Evolutionary conservation across 805 yeast genomes (phyloP).

Genomic region (Candida insectorum): DNA sequence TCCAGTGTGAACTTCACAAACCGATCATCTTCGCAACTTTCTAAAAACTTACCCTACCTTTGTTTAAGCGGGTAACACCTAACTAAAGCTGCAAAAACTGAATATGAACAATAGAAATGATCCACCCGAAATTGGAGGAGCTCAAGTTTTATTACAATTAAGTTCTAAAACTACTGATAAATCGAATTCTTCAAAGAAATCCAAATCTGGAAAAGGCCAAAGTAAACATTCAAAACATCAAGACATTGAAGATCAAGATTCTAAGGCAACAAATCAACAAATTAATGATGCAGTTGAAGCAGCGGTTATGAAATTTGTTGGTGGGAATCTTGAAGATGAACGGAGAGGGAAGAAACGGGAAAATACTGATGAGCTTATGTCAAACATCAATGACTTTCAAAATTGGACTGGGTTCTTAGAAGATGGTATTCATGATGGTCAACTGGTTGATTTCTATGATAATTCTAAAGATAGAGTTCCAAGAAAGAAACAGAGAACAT

Average conservation of each 20-base stretch:
- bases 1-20: too few relatives aligned
- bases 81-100: constrained; percentile 4
- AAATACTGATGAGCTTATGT: constrained; percentile 38
- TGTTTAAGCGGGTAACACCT: constrained; percentile 11
- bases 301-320: constrained; percentile 72
- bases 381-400: constrained; percentile 46
- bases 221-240: background rate
- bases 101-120: constrained; percentile 30
- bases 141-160: constrained; percentile 41
- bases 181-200: constrained; percentile 6
- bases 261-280: constrained; percentile 34
- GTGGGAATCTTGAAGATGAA: constrained; percentile 48
- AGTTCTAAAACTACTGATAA: constrained; percentile 23
- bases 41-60: constrained; percentile 9
- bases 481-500: constrained; percentile 12
- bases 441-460: constrained; percentile 6
- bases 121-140: constrained; percentile 44
- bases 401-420: constrained; percentile 54
- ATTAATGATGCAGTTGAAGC: constrained; percentile 64
- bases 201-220: background rate
- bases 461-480: background rate
- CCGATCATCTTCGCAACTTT: too few relatives aligned
- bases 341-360: constrained; percentile 21
- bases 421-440: constrained; percentile 26
- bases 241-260: constrained; percentile 13